phyloP scores from a whole-genome alignment of 441 rosid genomes.

The Populus hybrid region DNA sequence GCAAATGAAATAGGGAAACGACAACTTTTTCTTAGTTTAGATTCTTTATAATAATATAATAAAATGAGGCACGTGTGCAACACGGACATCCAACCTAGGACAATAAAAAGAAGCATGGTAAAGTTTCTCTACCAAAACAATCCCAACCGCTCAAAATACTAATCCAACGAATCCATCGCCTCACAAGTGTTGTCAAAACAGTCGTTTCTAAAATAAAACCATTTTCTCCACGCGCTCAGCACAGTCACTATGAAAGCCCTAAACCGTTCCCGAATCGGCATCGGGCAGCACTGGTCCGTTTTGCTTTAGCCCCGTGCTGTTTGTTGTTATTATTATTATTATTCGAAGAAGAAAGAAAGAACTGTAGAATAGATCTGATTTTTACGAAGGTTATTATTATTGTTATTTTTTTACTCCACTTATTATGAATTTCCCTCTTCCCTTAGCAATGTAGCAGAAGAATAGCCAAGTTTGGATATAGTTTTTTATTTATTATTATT shows the following conservation, averaged over 20 bases:
- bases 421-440: no score
- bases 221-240: background rate
- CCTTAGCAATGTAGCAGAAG: no score
- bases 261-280: slow-evolving; percentile 1
- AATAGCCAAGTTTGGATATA: no score
- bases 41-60: background rate
- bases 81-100: background rate
- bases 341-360: no score
- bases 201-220: background rate
- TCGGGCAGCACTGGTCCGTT: background rate
- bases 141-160: background rate
- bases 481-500: no score
- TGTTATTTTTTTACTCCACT: no score
- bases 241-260: background rate
- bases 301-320: background rate
- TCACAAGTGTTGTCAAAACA: background rate
- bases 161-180: background rate
- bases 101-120: no score
- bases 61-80: background rate
- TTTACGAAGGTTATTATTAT: no score
- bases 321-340: no score
- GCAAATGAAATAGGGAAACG: no score
- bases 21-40: no score
- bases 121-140: background rate
- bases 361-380: no score